These are phyloP conservation scores for Cichorium intybus DNA, from an alignment of 140 eudicot species.

Conservation along the genomic window DNA sequence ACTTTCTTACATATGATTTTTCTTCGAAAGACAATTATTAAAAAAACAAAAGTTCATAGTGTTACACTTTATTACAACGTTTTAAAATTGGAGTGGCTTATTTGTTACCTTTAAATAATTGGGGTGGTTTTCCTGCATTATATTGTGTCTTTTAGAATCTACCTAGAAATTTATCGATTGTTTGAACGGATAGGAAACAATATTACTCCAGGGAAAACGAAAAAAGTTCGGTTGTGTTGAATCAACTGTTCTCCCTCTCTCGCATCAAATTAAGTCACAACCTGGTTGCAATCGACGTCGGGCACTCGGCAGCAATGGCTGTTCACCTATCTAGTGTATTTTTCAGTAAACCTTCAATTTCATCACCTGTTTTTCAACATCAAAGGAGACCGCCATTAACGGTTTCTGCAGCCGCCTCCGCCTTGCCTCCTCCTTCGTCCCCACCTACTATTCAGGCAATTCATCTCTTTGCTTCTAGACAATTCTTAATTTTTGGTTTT, in stretches of 20 bases:
- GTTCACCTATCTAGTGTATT: slow-evolving; percentile 44
- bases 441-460: slow-evolving; percentile 70
- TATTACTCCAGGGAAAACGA: neutral
- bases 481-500: neutral
- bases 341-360: slow-evolving; percentile 30
- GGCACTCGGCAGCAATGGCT: slow-evolving; percentile 36
- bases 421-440: slow-evolving; percentile 37
- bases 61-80: no score
- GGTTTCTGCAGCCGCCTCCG: slow-evolving; percentile 26
- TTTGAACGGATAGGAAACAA: neutral
- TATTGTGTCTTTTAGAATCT: neutral
- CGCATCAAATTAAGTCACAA: neutral
- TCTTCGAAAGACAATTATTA: no score
- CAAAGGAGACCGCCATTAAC: slow-evolving; percentile 25
- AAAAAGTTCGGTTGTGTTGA: slow-evolving; percentile 1
- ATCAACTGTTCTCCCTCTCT: neutral
- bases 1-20: no score
- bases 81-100: no score
- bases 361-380: slow-evolving; percentile 27
- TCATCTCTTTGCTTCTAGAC: neutral
- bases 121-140: no score
- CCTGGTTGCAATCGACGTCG: neutral
- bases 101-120: no score
- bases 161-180: neutral
- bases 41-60: no score